These are phyloP conservation scores for Prunus yedoensis DNA, from an alignment of 331 rosid genomes.

Conservation along the genomic window DNA sequence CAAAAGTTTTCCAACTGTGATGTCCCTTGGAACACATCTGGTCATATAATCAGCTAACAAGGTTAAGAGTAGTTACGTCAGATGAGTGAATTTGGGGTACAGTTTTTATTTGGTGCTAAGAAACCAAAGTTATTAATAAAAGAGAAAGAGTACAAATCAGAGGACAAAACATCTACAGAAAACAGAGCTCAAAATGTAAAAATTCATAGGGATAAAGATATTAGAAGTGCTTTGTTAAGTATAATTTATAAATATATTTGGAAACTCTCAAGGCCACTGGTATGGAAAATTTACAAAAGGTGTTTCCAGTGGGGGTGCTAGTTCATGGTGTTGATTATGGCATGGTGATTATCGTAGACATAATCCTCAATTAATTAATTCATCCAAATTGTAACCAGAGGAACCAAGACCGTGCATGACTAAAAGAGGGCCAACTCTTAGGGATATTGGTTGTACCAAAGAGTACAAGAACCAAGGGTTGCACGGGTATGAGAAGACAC, in stretches of 20 bases:
- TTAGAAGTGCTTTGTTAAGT: not conserved
- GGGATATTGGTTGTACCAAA: not conserved
- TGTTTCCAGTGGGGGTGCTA: not conserved
- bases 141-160: not conserved
- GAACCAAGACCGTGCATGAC: not conserved
- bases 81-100: not conserved
- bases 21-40: not conserved
- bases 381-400: not conserved
- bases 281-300: not conserved
- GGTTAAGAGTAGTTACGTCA: not conserved
- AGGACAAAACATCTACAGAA: not conserved
- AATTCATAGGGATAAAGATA: not conserved
- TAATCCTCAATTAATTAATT: not conserved
- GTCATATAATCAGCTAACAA: not conserved
- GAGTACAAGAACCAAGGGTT: conserved; percentile 7
- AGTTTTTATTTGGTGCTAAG: not conserved
- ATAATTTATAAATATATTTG: not conserved
- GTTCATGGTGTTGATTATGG: not conserved
- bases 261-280: not conserved
- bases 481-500: not conserved
- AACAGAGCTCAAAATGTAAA: not conserved
- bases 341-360: not conserved
- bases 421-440: not conserved
- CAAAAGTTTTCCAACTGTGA: not conserved
- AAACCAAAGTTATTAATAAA: not conserved